Conservation (phyloP, 78 protist genomes). For the slime mould (Dictyostelium discoideum) region DNA sequence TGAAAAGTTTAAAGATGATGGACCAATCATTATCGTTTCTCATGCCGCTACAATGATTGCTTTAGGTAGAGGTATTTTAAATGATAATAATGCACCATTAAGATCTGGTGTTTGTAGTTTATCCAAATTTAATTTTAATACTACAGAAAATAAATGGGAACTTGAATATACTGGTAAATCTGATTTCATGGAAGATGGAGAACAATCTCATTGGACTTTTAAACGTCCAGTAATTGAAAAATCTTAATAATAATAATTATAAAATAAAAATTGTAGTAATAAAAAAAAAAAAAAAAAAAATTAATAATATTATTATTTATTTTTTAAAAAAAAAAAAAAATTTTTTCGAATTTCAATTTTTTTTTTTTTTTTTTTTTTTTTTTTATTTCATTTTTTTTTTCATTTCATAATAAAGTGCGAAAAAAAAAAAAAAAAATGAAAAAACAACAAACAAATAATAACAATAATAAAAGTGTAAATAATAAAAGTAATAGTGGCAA, state of each 20-base stretch:
- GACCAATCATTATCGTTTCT: conserved; percentile 43
- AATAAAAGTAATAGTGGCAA: neutral
- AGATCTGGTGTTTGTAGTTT: conserved; percentile 70
- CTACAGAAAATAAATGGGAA: conserved; percentile 4
- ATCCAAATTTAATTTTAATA: neutral
- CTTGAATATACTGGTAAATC: conserved; percentile 48
- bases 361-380: neutral
- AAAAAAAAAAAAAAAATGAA: neutral
- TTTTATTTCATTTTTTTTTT: neutral
- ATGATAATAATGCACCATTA: conserved; percentile 19
- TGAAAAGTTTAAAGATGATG: conserved; percentile 6
- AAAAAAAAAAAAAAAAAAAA: too few species aligned
- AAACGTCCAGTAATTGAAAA: neutral
- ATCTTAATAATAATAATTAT: neutral
- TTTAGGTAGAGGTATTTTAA: conserved; percentile 41
- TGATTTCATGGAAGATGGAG: conserved; percentile 36
- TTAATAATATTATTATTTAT: too few species aligned
- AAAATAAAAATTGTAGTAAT: neutral
- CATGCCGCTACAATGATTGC: conserved; percentile 79
- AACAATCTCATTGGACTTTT: conserved; percentile 72
- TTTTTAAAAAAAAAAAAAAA: neutral
- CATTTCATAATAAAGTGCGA: neutral
- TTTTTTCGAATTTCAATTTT: neutral
- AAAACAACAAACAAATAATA: neutral
- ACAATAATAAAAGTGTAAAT: neutral